These are phyloP conservation scores for Hirsutella thompsonii DNA, from an alignment of 2,329 filamentous ascomycete species.

Conservation along the genomic window DNA sequence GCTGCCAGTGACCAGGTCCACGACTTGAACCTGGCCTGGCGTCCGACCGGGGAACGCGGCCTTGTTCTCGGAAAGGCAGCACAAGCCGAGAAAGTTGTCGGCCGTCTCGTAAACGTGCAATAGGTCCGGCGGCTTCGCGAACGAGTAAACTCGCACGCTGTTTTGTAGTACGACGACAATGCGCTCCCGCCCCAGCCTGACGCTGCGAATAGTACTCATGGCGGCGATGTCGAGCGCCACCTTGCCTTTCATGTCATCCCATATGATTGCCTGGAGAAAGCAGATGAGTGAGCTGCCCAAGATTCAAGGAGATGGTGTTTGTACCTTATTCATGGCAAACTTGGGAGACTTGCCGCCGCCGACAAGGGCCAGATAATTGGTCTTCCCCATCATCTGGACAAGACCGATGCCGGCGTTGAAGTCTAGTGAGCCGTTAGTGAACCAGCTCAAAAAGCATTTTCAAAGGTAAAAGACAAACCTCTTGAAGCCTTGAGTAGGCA, in stretches of 20 bases:
- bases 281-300: neutral
- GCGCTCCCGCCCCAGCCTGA: conserved; percentile 62
- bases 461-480: conserved; percentile 14
- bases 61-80: conserved; percentile 59
- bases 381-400: conserved; percentile 75
- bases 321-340: conserved; percentile 73
- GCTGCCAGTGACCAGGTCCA: conserved; percentile 63
- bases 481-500: conserved; percentile 51
- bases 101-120: conserved; percentile 72
- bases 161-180: conserved; percentile 75
- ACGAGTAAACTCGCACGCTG: conserved; percentile 68
- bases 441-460: neutral
- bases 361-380: conserved; percentile 80
- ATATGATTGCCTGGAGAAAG: conserved; percentile 56
- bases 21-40: conserved; percentile 76
- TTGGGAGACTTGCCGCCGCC: conserved; percentile 79
- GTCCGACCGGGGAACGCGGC: conserved; percentile 83
- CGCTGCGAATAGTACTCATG: conserved; percentile 65
- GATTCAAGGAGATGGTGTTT: neutral
- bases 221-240: conserved; percentile 66
- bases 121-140: conserved; percentile 58
- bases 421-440: conserved; percentile 28
- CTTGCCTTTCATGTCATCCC: conserved; percentile 75
- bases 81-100: conserved; percentile 71
- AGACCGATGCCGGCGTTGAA: conserved; percentile 74